Evolutionary conservation across 176 grass and related monocot genomes (phyloP).

Genomic region (Aegilops tauschii): DNA sequence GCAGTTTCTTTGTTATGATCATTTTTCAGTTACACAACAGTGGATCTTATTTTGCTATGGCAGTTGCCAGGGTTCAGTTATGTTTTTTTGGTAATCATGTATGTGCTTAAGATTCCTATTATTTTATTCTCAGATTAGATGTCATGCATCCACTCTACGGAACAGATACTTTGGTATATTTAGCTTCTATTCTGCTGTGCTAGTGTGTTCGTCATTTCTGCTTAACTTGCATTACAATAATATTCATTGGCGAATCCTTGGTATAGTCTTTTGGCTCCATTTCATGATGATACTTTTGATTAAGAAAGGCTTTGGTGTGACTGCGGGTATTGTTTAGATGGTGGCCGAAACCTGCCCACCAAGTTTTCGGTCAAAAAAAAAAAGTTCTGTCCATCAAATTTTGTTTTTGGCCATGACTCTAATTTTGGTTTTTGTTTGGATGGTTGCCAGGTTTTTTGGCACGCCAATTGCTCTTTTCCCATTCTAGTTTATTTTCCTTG

Average conservation of each 20-base stretch:
- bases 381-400: too few relatives aligned
- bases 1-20: background rate
- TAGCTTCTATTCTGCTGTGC: background rate
- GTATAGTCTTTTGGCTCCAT: background rate
- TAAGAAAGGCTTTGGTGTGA: background rate
- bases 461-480: background rate
- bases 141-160: background rate
- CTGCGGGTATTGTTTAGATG: background rate
- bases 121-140: background rate
- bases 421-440: background rate
- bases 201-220: background rate
- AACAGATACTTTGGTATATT: background rate
- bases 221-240: background rate
- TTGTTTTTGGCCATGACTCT: background rate
- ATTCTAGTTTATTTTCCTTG: background rate
- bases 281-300: background rate
- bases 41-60: background rate
- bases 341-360: background rate
- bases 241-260: background rate
- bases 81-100: constrained; percentile 2
- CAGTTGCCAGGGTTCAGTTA: background rate
- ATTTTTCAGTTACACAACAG: background rate
- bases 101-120: background rate
- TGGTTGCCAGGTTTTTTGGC: background rate
- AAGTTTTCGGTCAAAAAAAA: too few relatives aligned